phyloP scores from a whole-genome alignment of 176 grass and related monocot species.

The Tillandsia leiboldiana region DNA sequence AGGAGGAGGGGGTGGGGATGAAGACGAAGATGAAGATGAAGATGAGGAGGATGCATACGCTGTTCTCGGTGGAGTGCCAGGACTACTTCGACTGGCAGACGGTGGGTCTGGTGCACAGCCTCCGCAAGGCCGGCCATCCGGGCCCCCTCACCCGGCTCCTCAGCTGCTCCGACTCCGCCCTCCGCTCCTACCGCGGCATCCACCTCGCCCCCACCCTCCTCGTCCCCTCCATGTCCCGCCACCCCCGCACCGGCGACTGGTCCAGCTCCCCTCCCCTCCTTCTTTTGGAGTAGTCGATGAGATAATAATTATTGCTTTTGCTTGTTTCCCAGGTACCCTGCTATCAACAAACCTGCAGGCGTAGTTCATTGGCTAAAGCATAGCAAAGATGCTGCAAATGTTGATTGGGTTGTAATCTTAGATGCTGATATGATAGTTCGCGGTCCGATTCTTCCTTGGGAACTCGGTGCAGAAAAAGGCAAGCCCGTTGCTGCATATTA shows the following conservation, averaged over 20 bases:
- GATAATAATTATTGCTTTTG: too few species aligned
- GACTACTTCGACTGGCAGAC: slow-evolving; percentile 99
- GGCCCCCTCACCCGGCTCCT: slow-evolving; percentile 76
- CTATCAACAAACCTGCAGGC: slow-evolving; percentile 89
- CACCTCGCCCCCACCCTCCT: slow-evolving; percentile 65
- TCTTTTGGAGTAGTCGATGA: not conserved
- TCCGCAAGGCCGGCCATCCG: slow-evolving; percentile 64
- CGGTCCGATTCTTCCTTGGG: slow-evolving; percentile 81
- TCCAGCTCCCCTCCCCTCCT: slow-evolving; percentile 35
- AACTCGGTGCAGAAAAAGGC: slow-evolving; percentile 86
- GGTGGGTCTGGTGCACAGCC: slow-evolving; percentile 84
- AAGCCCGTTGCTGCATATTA: slow-evolving; percentile 88
- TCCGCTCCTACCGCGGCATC: slow-evolving; percentile 57
- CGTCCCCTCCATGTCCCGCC: slow-evolving; percentile 78
- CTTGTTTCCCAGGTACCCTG: slow-evolving; percentile 68
- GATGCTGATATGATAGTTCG: slow-evolving; percentile 92
- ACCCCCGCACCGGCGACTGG: slow-evolving; percentile 91
- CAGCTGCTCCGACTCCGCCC: slow-evolving; percentile 63
- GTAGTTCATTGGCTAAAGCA: slow-evolving; percentile 88
- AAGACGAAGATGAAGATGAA: too few species aligned
- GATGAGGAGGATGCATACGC: slow-evolving; percentile 65
- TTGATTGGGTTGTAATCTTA: slow-evolving; percentile 90
- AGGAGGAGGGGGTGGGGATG: slow-evolving; percentile 1
- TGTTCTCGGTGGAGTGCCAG: slow-evolving; percentile 96
- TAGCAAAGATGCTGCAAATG: slow-evolving; percentile 68